These are phyloP conservation scores for Fonsecaea nubica DNA, from an alignment of 2,329 filamentous ascomycete genomes.

Conservation along the genomic window DNA sequence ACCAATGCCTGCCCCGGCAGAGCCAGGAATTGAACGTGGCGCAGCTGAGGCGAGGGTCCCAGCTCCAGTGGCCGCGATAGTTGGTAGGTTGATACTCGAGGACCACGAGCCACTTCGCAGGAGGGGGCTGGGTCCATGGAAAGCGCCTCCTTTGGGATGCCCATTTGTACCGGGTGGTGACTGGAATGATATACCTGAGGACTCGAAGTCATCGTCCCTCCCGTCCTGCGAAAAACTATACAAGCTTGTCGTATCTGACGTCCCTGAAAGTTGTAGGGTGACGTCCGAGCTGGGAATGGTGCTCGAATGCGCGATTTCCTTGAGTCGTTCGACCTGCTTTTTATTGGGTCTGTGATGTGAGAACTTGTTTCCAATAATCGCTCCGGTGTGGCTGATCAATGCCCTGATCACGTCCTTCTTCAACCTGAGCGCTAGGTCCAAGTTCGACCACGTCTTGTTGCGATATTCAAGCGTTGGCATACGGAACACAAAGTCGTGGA, in stretches of 20 bases:
- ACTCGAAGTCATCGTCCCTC: constrained; percentile 35
- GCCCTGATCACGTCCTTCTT: constrained; percentile 96
- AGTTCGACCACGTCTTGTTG: constrained; percentile 99
- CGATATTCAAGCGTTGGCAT: constrained; percentile 93
- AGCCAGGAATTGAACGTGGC: constrained; percentile 2
- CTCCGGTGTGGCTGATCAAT: constrained; percentile 91
- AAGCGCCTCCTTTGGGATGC: constrained; percentile 24
- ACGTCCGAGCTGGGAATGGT: constrained; percentile 59
- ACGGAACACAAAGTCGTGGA: constrained; percentile 96
- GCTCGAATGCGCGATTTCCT: constrained; percentile 82
- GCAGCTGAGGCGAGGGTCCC: background rate
- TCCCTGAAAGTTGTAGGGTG: constrained; percentile 38
- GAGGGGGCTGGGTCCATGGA: constrained; percentile 26
- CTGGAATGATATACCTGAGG: constrained; percentile 37
- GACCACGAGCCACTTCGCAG: constrained; percentile 31
- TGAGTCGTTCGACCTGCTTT: constrained; percentile 76
- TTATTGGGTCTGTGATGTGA: constrained; percentile 83
- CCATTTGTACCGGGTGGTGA: constrained; percentile 28
- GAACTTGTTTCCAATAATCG: constrained; percentile 97
- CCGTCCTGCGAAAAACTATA: constrained; percentile 37
- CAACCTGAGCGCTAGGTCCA: constrained; percentile 87
- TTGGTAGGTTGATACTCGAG: constrained; percentile 24
- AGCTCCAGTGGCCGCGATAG: background rate
- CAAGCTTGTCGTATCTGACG: constrained; percentile 40
- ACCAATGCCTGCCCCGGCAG: background rate